Base-by-base conservation (phyloP, 2,329 filamentous ascomycete species). In the Macrophomina pseudophaseolina region DNA sequence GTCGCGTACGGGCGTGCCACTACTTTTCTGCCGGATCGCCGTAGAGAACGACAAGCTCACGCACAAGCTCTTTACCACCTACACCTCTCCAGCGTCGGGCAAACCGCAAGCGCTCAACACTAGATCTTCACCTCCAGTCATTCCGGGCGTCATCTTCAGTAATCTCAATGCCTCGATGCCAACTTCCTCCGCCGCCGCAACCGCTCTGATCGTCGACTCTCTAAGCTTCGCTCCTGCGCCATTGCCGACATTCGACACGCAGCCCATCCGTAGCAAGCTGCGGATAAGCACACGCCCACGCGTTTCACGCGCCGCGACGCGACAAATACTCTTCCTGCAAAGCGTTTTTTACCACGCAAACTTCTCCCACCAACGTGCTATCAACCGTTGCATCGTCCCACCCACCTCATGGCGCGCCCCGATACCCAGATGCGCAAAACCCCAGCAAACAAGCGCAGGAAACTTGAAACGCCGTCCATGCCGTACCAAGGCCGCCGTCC, bases 1-100 rank as follows among this genome's bases (percentile, higher is more conserved):
- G 14, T 18, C 60, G 60, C 60, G 60, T 52, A 28, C 44, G 14
- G 14, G 53, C 5, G 16, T 6, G 18, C 44, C n/a, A n/a, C 28
- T 38, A 30, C 44, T 62, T 62, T 62, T 62, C 30, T 28, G 14
- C 23, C 11, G n/a, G 28, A 49, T 62, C 28, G 44, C 16, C 42
- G 56, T 48, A 18, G 3, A 14, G 12, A 32, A 44, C n/a, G 44
- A 35, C 58, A 49, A 44, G 44, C 44, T 62, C 30, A 35, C 9
- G 18, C n/a, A 3, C 38, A 28, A 58, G 18, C 56, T 46, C 38
- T 18, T n/a, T 18, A n/a, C 18, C 42, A n/a, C 33, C 32, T 38
- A 32, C 42, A 44, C 11, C 11, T 44, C 42, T 5, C 52, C 32
- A 18, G 32, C n/a, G 28, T 12, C 16, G 30, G 28, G 58, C n/a